Conservation (phyloP, 1,284 basidiomycete genomes). For the Lentinus polychrous region DNA sequence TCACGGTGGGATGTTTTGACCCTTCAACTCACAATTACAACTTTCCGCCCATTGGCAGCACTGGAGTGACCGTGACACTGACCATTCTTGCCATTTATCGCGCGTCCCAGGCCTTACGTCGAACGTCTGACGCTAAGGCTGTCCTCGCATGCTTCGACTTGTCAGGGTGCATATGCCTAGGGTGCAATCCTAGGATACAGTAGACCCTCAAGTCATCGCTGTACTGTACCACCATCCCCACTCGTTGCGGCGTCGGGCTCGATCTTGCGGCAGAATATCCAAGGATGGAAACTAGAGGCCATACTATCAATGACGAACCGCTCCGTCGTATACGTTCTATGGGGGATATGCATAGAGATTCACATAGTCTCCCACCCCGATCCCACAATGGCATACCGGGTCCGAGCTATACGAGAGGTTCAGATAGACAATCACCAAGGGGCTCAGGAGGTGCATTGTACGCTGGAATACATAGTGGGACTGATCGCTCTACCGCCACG, state of each 20-base stretch:
- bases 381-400: not conserved
- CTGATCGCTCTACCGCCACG: not conserved
- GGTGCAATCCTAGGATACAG: too few species aligned
- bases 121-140: too few species aligned
- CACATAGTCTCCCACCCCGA: conserved; percentile 1
- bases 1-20: too few species aligned
- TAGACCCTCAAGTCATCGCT: not conserved
- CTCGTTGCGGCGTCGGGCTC: not conserved
- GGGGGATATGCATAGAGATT: conserved; percentile 12
- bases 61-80: not conserved
- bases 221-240: not conserved
- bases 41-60: too few species aligned
- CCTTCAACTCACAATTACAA: too few species aligned
- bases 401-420: not conserved
- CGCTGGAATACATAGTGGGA: not conserved
- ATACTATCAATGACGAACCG: conserved; percentile 8
- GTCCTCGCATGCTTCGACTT: too few species aligned
- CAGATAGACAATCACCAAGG: not conserved
- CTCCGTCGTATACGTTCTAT: conserved; percentile 17
- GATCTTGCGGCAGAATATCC: not conserved
- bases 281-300: not conserved
- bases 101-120: not conserved
- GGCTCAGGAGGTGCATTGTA: not conserved
- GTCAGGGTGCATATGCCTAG: too few species aligned
- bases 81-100: not conserved